Evolutionary conservation across 768 basidiomycete species (phyloP), one percentile per base, ranked within the genome.

Genomic region (Auricularia cornea): DNA sequence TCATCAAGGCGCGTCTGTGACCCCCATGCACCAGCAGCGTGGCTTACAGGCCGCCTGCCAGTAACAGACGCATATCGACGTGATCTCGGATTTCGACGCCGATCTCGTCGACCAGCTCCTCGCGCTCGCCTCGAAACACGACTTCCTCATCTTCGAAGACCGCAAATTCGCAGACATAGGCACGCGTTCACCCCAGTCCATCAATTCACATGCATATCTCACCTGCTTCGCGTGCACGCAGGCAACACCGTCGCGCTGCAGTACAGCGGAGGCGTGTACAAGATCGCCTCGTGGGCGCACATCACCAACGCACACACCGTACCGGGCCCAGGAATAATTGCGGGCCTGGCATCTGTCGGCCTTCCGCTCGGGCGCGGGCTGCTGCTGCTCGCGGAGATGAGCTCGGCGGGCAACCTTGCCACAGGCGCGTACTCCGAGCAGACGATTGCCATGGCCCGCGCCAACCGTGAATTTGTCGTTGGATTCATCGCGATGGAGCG

Each of bases 141-240:
- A 97, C 70, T 99, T 98, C 77, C 74, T 96, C 60, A 94, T 98
- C 69, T 99, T 98, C 69, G 97, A 98, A 77, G 97, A 99, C 78
- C 82, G 97, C 67, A 99, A 99, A 75, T 99, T 99, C 70, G 96
- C 97, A 3, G 97, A 99, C 74, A 98, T 99, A 60, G 96, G 96
- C 94, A 66, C 69, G 83, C 68, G 10, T 8, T 38, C 16, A 38
- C 14, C 14, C n/a, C n/a, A n/a, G 35, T 38, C 35, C 10, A 10
- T 35, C 16, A n/a, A 28, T 35, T 6, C 23, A 23, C 48, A 11
- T 60, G 35, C 29, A 33, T 56, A 20, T 59, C 62, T 8, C 8
- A 26, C 8, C 16, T 40, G 60, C 10, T 63, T 52, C 65, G 59
- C n/a, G 59, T 18, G 18, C 66, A 59, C 12, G n/a, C 68, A 99